These are phyloP conservation scores for Sporothrix schenckii DNA, from an alignment of 2,329 filamentous ascomycete genomes.

Conservation along the genomic window DNA sequence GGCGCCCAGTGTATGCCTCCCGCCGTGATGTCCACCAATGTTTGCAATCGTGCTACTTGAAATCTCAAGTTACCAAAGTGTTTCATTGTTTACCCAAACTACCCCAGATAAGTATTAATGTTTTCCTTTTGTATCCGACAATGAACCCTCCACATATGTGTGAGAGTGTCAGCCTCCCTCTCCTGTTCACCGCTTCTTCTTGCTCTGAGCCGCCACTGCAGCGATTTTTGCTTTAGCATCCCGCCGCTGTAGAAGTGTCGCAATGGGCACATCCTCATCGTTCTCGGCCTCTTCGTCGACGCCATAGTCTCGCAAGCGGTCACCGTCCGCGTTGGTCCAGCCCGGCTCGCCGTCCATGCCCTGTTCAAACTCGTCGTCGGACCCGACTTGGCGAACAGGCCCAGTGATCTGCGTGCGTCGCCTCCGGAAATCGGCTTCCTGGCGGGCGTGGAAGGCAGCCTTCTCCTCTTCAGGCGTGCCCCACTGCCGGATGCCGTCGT, in stretches of 20 bases:
- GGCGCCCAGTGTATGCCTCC: neutral
- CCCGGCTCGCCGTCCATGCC: conserved; percentile 55
- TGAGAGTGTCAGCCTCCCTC: neutral
- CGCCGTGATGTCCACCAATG: neutral
- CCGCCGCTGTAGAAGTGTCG: conserved; percentile 64
- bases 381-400: conserved; percentile 31
- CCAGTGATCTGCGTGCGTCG: conserved; percentile 35
- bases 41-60: neutral
- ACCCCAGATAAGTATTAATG: neutral
- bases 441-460: conserved; percentile 54
- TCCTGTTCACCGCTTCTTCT: conserved; percentile 18
- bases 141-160: neutral
- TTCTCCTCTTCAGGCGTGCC: conserved; percentile 51
- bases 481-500: conserved; percentile 37
- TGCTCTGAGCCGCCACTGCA: conserved; percentile 16
- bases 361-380: conserved; percentile 38
- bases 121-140: neutral
- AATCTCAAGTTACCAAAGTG: neutral
- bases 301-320: conserved; percentile 73
- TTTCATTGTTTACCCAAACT: neutral
- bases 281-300: conserved; percentile 74
- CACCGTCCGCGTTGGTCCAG: conserved; percentile 77
- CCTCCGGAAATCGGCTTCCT: conserved; percentile 52
- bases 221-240: conserved; percentile 40
- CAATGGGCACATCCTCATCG: conserved; percentile 64